Evolutionary conservation across 192 early-diverging fungal species (phyloP).

Genomic region (Linnemannia exigua): DNA sequence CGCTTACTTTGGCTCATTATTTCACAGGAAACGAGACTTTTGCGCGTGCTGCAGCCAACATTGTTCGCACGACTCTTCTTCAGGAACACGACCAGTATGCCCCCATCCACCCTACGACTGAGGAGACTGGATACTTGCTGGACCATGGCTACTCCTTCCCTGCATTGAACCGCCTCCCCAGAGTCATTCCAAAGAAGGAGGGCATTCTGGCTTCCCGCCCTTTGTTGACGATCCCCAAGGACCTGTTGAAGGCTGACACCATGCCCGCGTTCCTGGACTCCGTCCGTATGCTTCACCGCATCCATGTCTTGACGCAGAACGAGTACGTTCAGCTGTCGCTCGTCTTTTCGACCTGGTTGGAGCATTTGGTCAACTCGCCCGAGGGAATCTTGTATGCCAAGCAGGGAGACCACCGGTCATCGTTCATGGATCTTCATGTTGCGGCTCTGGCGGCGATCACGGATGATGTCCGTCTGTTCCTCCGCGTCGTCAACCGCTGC

Average conservation of each 20-base stretch:
- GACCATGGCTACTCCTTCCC: slow-evolving; percentile 77
- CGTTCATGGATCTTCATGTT: slow-evolving; percentile 70
- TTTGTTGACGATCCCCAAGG: slow-evolving; percentile 56
- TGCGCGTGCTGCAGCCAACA: slow-evolving; percentile 67
- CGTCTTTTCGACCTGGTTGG: slow-evolving; percentile 65
- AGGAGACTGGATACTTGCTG: slow-evolving; percentile 65
- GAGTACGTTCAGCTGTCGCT: slow-evolving; percentile 68
- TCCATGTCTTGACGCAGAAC: slow-evolving; percentile 67
- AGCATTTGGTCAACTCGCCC: slow-evolving; percentile 67
- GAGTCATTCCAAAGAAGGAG: slow-evolving; percentile 61
- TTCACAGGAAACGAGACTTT: slow-evolving; percentile 66
- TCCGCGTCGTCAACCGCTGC: slow-evolving; percentile 68
- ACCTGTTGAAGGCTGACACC: slow-evolving; percentile 64
- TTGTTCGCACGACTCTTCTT: slow-evolving; percentile 66
- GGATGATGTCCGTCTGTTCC: slow-evolving; percentile 67
- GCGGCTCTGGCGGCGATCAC: slow-evolving; percentile 67
- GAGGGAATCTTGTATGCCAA: slow-evolving; percentile 66
- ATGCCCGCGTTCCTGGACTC: slow-evolving; percentile 66
- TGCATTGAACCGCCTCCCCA: slow-evolving; percentile 63
- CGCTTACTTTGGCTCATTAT: slow-evolving; percentile 66
- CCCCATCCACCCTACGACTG: slow-evolving; percentile 55
- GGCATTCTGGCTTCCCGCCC: slow-evolving; percentile 36
- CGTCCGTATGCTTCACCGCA: slow-evolving; percentile 63
- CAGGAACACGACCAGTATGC: slow-evolving; percentile 64
- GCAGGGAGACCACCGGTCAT: slow-evolving; percentile 68